These are phyloP conservation scores for Yarrowia keelungensis DNA, from an alignment of 805 yeast species.

Conservation along the genomic window DNA sequence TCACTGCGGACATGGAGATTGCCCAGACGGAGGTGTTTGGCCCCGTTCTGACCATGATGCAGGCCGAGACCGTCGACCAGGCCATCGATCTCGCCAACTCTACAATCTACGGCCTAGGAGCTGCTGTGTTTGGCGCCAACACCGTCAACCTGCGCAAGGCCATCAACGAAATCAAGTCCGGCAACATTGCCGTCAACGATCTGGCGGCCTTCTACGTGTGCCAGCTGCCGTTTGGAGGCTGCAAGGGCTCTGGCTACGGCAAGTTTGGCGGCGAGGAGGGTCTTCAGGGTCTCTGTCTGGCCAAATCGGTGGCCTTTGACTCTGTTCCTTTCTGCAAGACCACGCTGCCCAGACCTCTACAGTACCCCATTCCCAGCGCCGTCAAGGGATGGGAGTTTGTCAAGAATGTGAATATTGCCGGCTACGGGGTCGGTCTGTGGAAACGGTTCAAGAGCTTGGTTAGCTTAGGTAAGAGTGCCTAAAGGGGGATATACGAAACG, in stretches of 20 bases:
- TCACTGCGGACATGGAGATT: constrained; percentile 74
- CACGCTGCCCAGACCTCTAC: constrained; percentile 88
- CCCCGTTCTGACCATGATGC: constrained; percentile 82
- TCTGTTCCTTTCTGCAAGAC: constrained; percentile 72
- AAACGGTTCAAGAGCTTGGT: constrained; percentile 48
- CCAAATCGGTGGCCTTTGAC: constrained; percentile 88
- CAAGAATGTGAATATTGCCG: constrained; percentile 77
- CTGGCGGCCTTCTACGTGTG: constrained; percentile 96
- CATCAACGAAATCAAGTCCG: constrained; percentile 71
- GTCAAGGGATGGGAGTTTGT: constrained; percentile 90
- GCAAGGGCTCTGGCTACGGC: constrained; percentile 92
- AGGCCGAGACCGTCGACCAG: constrained; percentile 68
- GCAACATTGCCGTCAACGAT: constrained; percentile 96
- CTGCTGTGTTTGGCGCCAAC: constrained; percentile 81
- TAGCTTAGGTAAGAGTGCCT: constrained; percentile 31
- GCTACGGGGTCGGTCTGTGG: constrained; percentile 75
- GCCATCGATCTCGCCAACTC: constrained; percentile 82
- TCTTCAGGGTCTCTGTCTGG: constrained; percentile 82
- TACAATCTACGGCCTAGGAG: constrained; percentile 89
- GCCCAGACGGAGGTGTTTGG: constrained; percentile 95
- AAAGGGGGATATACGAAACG: background rate
- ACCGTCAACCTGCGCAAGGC: constrained; percentile 65
- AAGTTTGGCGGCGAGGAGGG: constrained; percentile 99
- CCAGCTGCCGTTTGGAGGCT: constrained; percentile 97
- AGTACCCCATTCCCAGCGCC: constrained; percentile 86